phyloP scores from a whole-genome alignment of 768 basidiomycete genomes.

The Trametes coccinea region DNA sequence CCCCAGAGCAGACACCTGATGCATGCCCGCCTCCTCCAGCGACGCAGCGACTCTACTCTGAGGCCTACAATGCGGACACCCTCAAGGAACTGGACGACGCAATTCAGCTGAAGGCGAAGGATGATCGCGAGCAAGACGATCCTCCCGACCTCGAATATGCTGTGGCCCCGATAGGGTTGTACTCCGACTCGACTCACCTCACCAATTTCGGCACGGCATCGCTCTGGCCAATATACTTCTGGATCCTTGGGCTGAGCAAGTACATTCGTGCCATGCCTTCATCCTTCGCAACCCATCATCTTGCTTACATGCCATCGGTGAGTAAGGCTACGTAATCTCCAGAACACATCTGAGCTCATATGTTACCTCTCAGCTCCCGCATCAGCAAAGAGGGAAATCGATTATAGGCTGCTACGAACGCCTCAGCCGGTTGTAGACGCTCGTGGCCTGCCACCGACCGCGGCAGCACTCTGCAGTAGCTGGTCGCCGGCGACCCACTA shows the following conservation, averaged over 20 bases:
- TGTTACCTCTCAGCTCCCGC: slow-evolving; percentile 19
- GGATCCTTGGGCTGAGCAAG: slow-evolving; percentile 28
- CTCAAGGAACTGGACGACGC: slow-evolving; percentile 12
- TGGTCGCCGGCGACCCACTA: too few relatives aligned
- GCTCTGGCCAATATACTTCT: slow-evolving; percentile 41
- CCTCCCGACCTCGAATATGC: slow-evolving; percentile 7
- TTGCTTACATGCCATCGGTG: slow-evolving; percentile 48
- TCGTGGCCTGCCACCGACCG: too few relatives aligned
- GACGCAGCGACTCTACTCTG: slow-evolving; percentile 20
- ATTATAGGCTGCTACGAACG: too few relatives aligned
- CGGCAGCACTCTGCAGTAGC: too few relatives aligned
- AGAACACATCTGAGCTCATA: slow-evolving; percentile 30
- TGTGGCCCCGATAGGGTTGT: slow-evolving; percentile 22
- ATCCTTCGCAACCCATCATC: slow-evolving; percentile 37
- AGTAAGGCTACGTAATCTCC: background rate
- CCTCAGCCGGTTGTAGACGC: too few relatives aligned
- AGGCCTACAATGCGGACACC: slow-evolving; percentile 21
- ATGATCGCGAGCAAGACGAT: slow-evolving; percentile 14
- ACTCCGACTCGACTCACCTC: slow-evolving; percentile 31
- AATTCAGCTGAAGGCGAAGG: slow-evolving; percentile 11
- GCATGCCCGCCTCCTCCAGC: background rate
- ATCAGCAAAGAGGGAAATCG: too few relatives aligned
- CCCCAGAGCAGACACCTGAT: background rate
- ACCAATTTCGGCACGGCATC: slow-evolving; percentile 28
- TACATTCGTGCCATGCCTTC: slow-evolving; percentile 34